These are phyloP conservation scores for Cenchrus fungigraminus DNA, from an alignment of 176 grass and related monocot species.

Conservation along the genomic window DNA sequence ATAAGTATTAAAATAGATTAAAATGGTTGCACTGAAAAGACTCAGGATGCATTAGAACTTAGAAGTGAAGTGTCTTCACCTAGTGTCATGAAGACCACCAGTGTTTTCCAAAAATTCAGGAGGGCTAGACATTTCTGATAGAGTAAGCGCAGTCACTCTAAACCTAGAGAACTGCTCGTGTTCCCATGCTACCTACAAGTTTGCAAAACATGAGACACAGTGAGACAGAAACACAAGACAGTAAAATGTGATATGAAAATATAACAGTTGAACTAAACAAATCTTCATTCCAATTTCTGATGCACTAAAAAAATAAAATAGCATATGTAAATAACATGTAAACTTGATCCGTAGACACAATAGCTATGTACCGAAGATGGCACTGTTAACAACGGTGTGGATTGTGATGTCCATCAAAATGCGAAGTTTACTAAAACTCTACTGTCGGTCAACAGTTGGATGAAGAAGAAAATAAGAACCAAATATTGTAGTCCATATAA, in stretches of 20 bases:
- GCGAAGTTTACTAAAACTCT: conserved; percentile 8
- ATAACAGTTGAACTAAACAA: conserved; percentile 20
- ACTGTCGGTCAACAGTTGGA: not conserved
- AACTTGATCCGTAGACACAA: not conserved
- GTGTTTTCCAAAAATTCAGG: conserved; percentile 91
- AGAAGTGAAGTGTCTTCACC: conserved; percentile 44
- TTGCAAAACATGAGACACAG: conserved; percentile 20
- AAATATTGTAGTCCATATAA: not conserved
- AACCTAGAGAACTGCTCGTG: conserved; percentile 99
- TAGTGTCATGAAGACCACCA: conserved; percentile 79
- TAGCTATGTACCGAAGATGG: not conserved
- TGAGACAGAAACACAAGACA: conserved; percentile 7
- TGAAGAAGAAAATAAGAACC: not conserved
- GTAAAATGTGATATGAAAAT: not conserved
- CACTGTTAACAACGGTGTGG: not conserved
- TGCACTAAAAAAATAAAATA: conserved; percentile 31
- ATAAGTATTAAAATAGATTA: conserved; percentile 15
- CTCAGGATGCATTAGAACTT: not conserved
- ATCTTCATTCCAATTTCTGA: conserved; percentile 18
- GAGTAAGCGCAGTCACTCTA: conserved; percentile 92
- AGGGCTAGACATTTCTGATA: conserved; percentile 80
- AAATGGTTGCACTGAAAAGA: not conserved
- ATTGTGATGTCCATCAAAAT: conserved; percentile 1
- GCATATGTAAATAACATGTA: not conserved
- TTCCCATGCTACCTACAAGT: conserved; percentile 95